Percentiles rank a stretch among this genome's conserved stretches.
Conservation (phyloP, 495 filamentous ascomycete species). For the Rhypophila decipiens region DNA sequence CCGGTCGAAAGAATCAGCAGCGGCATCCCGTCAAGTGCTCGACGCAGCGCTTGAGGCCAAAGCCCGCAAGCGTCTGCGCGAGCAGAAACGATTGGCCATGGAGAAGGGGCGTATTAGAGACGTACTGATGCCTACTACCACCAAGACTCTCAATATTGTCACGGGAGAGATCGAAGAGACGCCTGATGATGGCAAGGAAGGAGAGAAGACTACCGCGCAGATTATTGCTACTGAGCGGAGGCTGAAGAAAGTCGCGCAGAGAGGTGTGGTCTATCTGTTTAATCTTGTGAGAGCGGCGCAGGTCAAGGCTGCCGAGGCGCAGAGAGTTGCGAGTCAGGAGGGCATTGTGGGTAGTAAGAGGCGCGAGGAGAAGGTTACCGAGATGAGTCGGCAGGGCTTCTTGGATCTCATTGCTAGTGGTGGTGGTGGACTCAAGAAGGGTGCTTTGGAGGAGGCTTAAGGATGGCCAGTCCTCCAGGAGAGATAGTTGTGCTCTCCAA, state of each 20-base stretch:
- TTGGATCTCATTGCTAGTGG: conserved; percentile 79
- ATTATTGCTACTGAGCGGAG: conserved; percentile 73
- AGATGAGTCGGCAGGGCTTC: conserved; percentile 96
- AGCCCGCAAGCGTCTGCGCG: conserved; percentile 68
- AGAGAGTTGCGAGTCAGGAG: conserved; percentile 57
- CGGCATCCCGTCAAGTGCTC: conserved; percentile 56
- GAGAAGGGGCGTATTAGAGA: conserved; percentile 87
- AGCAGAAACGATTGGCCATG: conserved; percentile 71
- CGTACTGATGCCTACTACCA: conserved; percentile 52
- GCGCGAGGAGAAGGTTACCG: conserved; percentile 76
- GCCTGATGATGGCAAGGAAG: conserved; percentile 30
- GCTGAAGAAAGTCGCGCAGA: conserved; percentile 78
- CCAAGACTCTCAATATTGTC: conserved; percentile 30
- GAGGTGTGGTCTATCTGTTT: conserved; percentile 90
- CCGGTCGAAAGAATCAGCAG: conserved; percentile 62
- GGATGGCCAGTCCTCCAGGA: background rate
- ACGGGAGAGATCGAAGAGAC: conserved; percentile 38
- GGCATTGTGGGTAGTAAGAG: conserved; percentile 67
- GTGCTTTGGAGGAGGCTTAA: conserved; percentile 45
- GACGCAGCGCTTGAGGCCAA: conserved; percentile 74
- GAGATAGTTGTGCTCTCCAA: background rate
- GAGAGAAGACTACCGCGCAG: conserved; percentile 40
- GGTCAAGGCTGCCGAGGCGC: conserved; percentile 72
- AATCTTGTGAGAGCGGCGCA: conserved; percentile 92
- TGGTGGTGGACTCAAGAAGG: conserved; percentile 46